A percentile compares a stretch with the other conserved stretches of the same genome.
Conservation (phyloP, 176 grass and related monocot genomes). For the Eragrostis curvula region DNA sequence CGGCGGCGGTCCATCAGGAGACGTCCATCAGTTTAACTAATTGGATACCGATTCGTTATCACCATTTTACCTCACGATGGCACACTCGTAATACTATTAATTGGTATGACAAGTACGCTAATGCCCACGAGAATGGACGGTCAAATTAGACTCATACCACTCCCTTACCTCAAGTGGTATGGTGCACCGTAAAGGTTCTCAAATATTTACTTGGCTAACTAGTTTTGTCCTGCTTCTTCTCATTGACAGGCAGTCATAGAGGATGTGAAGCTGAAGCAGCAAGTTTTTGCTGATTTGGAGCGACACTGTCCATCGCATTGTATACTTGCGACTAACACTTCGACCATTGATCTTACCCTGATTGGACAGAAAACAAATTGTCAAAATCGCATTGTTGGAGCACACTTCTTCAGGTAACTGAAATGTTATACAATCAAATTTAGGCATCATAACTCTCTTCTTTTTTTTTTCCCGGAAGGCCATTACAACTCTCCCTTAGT, state of each 20-base stretch:
- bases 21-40: too few relatives aligned
- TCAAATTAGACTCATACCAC: too few relatives aligned
- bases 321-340: slow-evolving; percentile 78
- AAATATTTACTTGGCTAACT: not conserved
- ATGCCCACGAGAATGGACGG: too few relatives aligned
- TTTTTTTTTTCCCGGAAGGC: too few relatives aligned
- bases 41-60: too few relatives aligned
- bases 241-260: slow-evolving; percentile 64
- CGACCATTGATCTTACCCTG: slow-evolving; percentile 78
- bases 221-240: not conserved
- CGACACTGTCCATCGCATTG: slow-evolving; percentile 68
- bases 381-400: slow-evolving; percentile 70
- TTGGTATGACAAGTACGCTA: too few relatives aligned
- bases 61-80: too few relatives aligned
- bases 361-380: slow-evolving; percentile 73
- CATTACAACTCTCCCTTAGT: too few relatives aligned
- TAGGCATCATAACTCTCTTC: not conserved
- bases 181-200: too few relatives aligned
- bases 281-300: slow-evolving; percentile 77
- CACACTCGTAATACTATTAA: too few relatives aligned
- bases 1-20: too few relatives aligned
- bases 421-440: slow-evolving; percentile 3
- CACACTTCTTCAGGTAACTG: slow-evolving; percentile 88
- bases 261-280: slow-evolving; percentile 73
- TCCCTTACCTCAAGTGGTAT: too few relatives aligned